phyloP scores from a whole-genome alignment of 495 filamentous ascomycete genomes.

The Talaromyces adpressus region DNA sequence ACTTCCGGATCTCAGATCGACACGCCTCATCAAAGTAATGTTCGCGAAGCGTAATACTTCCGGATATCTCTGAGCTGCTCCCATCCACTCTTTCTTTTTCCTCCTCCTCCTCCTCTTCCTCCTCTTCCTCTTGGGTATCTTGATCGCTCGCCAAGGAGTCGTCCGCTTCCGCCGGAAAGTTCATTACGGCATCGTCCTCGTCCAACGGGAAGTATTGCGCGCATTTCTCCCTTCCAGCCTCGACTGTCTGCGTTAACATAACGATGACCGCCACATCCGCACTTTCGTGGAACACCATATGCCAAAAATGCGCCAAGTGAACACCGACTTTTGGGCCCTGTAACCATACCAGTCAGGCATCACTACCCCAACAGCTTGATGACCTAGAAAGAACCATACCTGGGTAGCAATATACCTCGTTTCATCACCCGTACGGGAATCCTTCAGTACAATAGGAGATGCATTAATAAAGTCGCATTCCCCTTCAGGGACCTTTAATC shows the following conservation, averaged over 20 bases:
- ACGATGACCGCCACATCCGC: conserved; percentile 76
- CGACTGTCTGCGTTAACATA: conserved; percentile 91
- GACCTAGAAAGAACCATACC: conserved; percentile 31
- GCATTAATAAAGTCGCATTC: conserved; percentile 94
- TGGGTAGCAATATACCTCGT: conserved; percentile 62
- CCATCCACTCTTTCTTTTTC: neutral
- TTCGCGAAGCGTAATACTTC: conserved; percentile 43
- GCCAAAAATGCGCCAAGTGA: conserved; percentile 74
- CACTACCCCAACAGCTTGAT: neutral
- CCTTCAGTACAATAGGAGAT: conserved; percentile 68
- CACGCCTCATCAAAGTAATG: conserved; percentile 38
- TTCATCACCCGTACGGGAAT: conserved; percentile 42
- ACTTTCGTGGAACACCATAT: conserved; percentile 89
- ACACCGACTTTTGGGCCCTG: conserved; percentile 69
- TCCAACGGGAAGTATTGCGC: conserved; percentile 78
- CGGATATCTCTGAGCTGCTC: conserved; percentile 15
- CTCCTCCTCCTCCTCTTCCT: conserved; percentile 10
- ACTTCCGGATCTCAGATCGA: conserved; percentile 48
- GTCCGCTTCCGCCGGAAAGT: conserved; percentile 46
- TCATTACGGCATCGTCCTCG: conserved; percentile 50
- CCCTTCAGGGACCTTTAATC: conserved; percentile 72
- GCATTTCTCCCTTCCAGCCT: conserved; percentile 80
- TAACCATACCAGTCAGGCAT: conserved; percentile 5
- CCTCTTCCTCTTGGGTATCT: conserved; percentile 12
- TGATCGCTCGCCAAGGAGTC: conserved; percentile 25